These are phyloP conservation scores for Vinca major DNA, from an alignment of 305 asterid genomes.

Conservation along the genomic window DNA sequence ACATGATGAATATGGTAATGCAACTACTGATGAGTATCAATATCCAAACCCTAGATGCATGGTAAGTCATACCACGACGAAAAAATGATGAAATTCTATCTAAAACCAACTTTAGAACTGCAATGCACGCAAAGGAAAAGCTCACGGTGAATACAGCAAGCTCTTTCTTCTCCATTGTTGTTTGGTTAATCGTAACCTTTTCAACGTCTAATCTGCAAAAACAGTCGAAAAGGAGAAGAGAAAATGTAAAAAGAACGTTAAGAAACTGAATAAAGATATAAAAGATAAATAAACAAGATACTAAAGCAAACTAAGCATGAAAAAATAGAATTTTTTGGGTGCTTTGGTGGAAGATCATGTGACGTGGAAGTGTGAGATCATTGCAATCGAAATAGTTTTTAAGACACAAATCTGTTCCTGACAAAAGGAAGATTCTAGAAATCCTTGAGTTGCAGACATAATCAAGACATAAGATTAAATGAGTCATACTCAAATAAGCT, in stretches of 20 bases:
- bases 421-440: no score
- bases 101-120: conserved; percentile 30
- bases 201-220: conserved; percentile 57
- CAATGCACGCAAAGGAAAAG: conserved; percentile 42
- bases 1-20: conserved; percentile 51
- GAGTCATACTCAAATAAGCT: no score
- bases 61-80: conserved; percentile 21
- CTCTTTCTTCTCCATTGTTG: conserved; percentile 56
- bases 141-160: conserved; percentile 39
- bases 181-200: conserved; percentile 50
- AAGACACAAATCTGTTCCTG: no score
- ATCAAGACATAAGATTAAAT: no score
- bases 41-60: conserved; percentile 44
- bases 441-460: no score
- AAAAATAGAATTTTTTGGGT: no score
- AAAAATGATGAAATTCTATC: conserved; percentile 28
- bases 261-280: background rate
- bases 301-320: background rate
- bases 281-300: background rate
- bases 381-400: no score
- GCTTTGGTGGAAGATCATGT: no score
- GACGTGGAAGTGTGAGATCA: no score
- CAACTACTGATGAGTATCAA: conserved; percentile 58
- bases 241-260: background rate
- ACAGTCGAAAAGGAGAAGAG: background rate